These are phyloP conservation scores for Pseudonitzschia multiseries DNA, from an alignment of 108 stramenopile genomes.

Conservation along the genomic window DNA sequence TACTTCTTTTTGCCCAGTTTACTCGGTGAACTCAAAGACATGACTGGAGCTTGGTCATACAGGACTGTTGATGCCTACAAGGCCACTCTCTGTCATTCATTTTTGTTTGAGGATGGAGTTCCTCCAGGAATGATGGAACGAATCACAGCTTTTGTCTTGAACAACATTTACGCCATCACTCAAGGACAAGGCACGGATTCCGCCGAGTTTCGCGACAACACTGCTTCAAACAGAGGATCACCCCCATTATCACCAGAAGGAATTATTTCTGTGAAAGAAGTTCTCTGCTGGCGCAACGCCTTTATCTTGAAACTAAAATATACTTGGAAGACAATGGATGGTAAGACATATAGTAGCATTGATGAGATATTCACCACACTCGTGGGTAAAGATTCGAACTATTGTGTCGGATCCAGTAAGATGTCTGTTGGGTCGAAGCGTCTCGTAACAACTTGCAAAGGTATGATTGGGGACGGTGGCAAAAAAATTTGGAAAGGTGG, in stretches of 20 bases:
- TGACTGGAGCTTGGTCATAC: slow-evolving; percentile 83
- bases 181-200: slow-evolving; percentile 18
- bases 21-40: slow-evolving; percentile 76
- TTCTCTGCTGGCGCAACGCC: slow-evolving; percentile 80
- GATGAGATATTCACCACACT: slow-evolving; percentile 72
- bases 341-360: slow-evolving; percentile 54
- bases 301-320: slow-evolving; percentile 61
- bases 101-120: slow-evolving; percentile 79
- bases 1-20: slow-evolving; percentile 83
- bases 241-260: slow-evolving; percentile 37
- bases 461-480: slow-evolving; percentile 74
- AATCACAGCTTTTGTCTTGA: slow-evolving; percentile 72
- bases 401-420: slow-evolving; percentile 71
- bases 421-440: slow-evolving; percentile 73
- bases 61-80: slow-evolving; percentile 79
- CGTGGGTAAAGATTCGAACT: slow-evolving; percentile 70
- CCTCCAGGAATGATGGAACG: slow-evolving; percentile 85
- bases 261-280: slow-evolving; percentile 67
- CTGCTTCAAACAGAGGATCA: background rate
- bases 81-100: slow-evolving; percentile 68
- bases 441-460: slow-evolving; percentile 67
- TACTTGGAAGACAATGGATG: slow-evolving; percentile 47
- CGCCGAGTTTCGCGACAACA: background rate
- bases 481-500: slow-evolving; percentile 82
- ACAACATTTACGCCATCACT: slow-evolving; percentile 55